These are phyloP conservation scores for Tetrahymena elliotti DNA, from an alignment of 73 alveolate genomes.

Conservation along the genomic window DNA sequence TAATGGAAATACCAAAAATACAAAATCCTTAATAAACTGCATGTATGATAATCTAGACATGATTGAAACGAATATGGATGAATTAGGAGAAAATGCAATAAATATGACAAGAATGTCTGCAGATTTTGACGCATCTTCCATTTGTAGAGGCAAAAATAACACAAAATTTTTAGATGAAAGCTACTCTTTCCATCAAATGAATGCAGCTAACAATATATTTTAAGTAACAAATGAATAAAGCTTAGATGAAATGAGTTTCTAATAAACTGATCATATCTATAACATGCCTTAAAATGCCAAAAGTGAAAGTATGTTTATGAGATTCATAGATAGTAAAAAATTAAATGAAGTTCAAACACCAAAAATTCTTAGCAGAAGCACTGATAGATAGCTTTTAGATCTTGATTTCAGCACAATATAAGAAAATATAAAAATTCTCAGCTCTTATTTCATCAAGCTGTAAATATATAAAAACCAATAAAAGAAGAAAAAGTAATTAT, in stretches of 20 bases:
- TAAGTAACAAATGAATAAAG: neutral
- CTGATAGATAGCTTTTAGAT: neutral
- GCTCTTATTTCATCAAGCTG: neutral
- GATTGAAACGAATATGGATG: neutral
- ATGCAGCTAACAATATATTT: neutral
- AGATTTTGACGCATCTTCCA: neutral
- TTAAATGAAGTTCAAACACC: neutral
- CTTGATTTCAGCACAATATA: neutral
- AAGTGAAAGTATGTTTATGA: neutral
- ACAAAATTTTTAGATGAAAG: neutral
- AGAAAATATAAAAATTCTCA: neutral
- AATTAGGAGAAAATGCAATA: neutral
- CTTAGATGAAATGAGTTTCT: neutral
- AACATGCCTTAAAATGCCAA: neutral
- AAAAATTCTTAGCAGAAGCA: neutral
- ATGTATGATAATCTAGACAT: neutral
- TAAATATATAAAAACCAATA: neutral
- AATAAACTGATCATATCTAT: neutral
- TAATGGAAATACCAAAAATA: neutral
- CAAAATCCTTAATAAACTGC: neutral
- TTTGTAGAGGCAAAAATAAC: neutral
- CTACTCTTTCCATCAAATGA: neutral
- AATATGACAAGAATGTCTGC: neutral
- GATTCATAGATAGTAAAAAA: neutral
- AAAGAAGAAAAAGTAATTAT: neutral